phyloP scores from a whole-genome alignment of 2,329 filamentous ascomycete genomes.

The Colletotrichum sp. region DNA sequence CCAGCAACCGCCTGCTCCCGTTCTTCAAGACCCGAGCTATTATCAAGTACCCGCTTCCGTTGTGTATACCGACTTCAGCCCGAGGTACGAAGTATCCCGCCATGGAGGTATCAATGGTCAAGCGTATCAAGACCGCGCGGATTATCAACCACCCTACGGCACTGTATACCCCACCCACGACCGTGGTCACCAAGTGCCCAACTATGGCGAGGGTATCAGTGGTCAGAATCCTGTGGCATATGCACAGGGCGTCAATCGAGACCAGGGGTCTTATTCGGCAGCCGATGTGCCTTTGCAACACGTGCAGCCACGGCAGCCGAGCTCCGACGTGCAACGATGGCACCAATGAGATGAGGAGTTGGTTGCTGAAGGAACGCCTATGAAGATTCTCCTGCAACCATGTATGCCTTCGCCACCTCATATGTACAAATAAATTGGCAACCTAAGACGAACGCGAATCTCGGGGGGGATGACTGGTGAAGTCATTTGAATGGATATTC shows the following conservation, averaged over 20 bases:
- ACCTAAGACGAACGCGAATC: neutral
- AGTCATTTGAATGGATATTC: neutral
- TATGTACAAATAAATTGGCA: neutral
- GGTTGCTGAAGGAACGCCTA: neutral
- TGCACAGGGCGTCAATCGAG: neutral
- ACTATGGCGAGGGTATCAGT: neutral
- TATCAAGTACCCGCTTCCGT: neutral
- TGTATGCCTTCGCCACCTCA: neutral
- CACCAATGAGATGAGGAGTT: neutral
- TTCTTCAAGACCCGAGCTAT: neutral
- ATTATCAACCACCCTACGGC: neutral
- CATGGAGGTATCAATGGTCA: neutral
- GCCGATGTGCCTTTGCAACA: neutral
- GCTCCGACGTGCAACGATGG: neutral
- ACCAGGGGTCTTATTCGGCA: neutral
- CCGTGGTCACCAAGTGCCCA: neutral
- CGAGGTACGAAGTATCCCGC: neutral
- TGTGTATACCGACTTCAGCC: neutral
- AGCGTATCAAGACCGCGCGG: neutral
- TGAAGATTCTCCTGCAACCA: neutral
- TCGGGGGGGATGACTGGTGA: neutral
- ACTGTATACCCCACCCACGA: neutral
- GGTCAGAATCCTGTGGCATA: neutral
- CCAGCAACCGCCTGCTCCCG: neutral
- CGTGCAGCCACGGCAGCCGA: fast-evolving